Conservation (phyloP, 345 rosid species). For the Camelina sativa region DNA sequence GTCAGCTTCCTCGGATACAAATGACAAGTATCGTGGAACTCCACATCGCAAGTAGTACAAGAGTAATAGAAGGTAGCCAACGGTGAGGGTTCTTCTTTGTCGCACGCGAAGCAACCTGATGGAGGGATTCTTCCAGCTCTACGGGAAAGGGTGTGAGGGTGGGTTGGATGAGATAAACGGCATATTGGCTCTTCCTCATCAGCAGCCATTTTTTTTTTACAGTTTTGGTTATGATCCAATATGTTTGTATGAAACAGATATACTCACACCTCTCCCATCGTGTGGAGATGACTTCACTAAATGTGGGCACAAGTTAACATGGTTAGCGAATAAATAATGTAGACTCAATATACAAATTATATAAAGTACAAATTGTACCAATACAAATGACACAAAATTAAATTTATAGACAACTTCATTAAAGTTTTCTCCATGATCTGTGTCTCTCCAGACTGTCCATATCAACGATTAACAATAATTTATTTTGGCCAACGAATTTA, state of each 20-base stretch:
- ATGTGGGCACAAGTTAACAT: not conserved
- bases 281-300: conserved; percentile 12
- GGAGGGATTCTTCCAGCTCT: not conserved
- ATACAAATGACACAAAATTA: not conserved
- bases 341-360: not conserved
- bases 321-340: not conserved
- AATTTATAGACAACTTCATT: not conserved
- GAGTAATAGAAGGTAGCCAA: not conserved
- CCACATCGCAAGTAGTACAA: not conserved
- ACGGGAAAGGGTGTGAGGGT: not conserved
- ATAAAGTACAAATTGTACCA: not conserved
- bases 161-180: conserved; percentile 5
- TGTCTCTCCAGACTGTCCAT: not conserved
- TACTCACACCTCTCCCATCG: not conserved
- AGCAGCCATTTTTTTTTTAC: not conserved
- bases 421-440: not conserved
- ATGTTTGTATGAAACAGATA: not conserved
- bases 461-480: not conserved
- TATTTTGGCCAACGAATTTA: not conserved
- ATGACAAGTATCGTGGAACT: conserved; percentile 1
- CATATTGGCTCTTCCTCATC: not conserved
- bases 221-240: conserved; percentile 10
- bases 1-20: not conserved
- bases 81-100: not conserved
- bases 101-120: not conserved